Base-by-base conservation (phyloP, 2,329 filamentous ascomycete genomes). In the Neofusicoccum umdonicola region DNA sequence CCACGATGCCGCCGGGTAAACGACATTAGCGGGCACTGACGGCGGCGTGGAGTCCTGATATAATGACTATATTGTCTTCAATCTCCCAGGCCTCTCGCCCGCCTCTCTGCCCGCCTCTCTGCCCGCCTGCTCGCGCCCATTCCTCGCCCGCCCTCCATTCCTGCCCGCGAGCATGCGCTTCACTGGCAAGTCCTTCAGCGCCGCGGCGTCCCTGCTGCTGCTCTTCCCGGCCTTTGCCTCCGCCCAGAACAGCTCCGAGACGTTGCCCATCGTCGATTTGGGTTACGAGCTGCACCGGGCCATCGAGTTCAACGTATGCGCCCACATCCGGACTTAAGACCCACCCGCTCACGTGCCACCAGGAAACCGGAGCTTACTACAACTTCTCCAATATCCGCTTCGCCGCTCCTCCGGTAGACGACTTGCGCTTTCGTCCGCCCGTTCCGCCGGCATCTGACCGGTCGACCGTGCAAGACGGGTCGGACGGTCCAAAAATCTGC, bases 381-480 rank as follows among this genome's bases (percentile, higher is more conserved):
- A 84, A 82, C 67, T 87, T 87, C 73, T 81, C 76, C 64, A 86
- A 87, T 69, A 85, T 87, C 66, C 80, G 84, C 47, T 87, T 82
- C 71, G 85, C 83, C 5, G 81, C 81, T 37, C 80, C 85, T 19
- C 84, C 85, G 1, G 66, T 82, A 2, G 84, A 82, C 8, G 70
- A 83, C 11, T 70, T 85, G 51, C 77, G 85, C 39, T 87, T 85
- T 67, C 77, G 77, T n/a, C 78, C 80, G 39, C 84, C 85, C 1
- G 74, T 76, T 22, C 67, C 73, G 11, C 81, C 82, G 2, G 72
- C 72, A 7, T 68, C 73, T 52, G 80, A 84, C 68, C 77, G 83
- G 37, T 74, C 77, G 5, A 66, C 69, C 0, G 74, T 86, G n/a
- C 79, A 84, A 54, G 79, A 74, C 50, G 84, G 84, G 45, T 72